Base-by-base conservation (phyloP, 202 grass and related monocot genomes). In the Digitaria exilis region DNA sequence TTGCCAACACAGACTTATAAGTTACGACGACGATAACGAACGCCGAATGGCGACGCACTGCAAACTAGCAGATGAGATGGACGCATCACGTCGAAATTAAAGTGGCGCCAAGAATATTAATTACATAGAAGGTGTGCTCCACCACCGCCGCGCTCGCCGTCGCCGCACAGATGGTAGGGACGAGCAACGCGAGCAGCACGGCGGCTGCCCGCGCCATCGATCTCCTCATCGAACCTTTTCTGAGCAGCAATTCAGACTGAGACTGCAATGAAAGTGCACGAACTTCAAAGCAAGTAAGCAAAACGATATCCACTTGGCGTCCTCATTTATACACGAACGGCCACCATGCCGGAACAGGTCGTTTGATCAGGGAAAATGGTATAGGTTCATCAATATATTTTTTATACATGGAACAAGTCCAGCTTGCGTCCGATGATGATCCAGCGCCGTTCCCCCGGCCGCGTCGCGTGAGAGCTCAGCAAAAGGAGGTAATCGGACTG, bases 71-170 rank as follows among this genome's bases (percentile, higher is more conserved):
- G n/a, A n/a, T n/a, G n/a, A n/a, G n/a, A n/a, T n/a, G n/a, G n/a
- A n/a, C n/a, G n/a, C n/a, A n/a, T n/a, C n/a, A n/a, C n/a, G n/a
- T n/a, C n/a, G n/a, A n/a, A n/a, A n/a, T n/a, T n/a, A n/a, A n/a
- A 57, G 9, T 3, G 22, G 22, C 55, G 7, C 1, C 19, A 9
- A 21, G 22, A 18, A 13, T 82, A 13, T 82, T n/a, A n/a, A n/a
- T n/a, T 75, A 88, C 86, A 18, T 64, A 24, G 75, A 88, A 84
- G 35, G 58, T 84, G 86, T 84, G 75, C 37, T 88, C 48, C 66
- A 88, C 80, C 68, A 79, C 67, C 0, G 86, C 80, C 12, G 48
- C 80, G 29, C 46, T 24, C 4, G 86, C 80, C 68, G 34, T 26
- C 28, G 58, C n/a, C 28, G 57, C 6, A 66, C 46, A 83, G 28